Conservation (phyloP, 345 rosid species). For the Brassica juncea region DNA sequence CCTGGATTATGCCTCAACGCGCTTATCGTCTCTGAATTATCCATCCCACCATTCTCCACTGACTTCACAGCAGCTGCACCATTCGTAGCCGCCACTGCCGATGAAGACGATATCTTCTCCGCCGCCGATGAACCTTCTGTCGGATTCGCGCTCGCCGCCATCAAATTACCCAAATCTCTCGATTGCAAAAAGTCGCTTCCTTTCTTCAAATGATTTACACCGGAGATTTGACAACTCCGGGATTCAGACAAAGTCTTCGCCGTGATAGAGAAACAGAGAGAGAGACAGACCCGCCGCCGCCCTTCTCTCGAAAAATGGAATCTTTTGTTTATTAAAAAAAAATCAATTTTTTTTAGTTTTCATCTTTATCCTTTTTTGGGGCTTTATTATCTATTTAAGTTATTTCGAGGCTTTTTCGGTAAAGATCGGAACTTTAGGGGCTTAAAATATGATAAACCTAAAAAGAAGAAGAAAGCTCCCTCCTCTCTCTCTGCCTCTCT, state of each 20-base stretch:
- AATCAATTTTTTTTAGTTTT: background rate
- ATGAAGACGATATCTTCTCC: conserved; percentile 34
- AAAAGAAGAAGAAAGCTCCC: conserved; percentile 39
- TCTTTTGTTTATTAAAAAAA: conserved; percentile 26
- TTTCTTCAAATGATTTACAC: background rate
- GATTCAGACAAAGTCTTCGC: conserved; percentile 20
- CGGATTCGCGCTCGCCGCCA: conserved; percentile 76
- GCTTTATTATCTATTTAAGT: background rate
- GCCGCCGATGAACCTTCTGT: conserved; percentile 51
- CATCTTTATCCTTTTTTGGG: conserved; percentile 34
- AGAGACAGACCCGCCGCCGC: background rate
- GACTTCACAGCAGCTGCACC: conserved; percentile 49
- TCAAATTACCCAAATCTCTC: conserved; percentile 10
- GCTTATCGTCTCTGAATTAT: conserved; percentile 47
- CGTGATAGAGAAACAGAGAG: conserved; percentile 21
- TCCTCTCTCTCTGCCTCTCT: conserved; percentile 1
- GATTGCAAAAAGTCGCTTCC: background rate
- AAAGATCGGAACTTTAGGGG: conserved; percentile 21
- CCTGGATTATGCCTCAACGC: conserved; percentile 70
- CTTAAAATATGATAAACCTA: conserved; percentile 23
- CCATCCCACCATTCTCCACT: conserved; percentile 45
- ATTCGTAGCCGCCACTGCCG: conserved; percentile 39
- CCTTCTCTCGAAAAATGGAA: conserved; percentile 29
- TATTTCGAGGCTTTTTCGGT: background rate
- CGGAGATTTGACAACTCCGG: conserved; percentile 8